These are phyloP conservation scores for Aspergillus bombycis DNA, from an alignment of 2,329 filamentous ascomycete species.

Conservation along the genomic window DNA sequence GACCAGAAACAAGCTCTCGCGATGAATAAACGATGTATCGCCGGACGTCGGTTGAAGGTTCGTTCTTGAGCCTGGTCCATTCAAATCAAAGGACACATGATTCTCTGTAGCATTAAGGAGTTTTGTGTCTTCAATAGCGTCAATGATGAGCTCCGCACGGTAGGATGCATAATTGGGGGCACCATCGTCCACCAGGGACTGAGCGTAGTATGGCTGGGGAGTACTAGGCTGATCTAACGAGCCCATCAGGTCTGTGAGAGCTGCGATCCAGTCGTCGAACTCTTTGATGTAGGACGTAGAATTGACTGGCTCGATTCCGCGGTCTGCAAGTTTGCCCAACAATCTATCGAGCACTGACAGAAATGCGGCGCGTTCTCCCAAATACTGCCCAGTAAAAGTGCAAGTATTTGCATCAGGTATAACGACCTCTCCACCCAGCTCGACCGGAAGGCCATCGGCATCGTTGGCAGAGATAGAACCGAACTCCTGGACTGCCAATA, in stretches of 20 bases:
- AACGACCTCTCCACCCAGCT: slow-evolving; percentile 2
- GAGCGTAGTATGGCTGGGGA: slow-evolving; percentile 9
- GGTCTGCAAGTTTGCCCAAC: background rate
- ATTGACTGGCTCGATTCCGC: background rate
- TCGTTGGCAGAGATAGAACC: background rate
- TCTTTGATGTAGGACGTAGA: background rate
- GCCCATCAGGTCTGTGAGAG: slow-evolving; percentile 13
- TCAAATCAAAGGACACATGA: slow-evolving; percentile 7
- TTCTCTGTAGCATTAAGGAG: background rate
- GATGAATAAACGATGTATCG: slow-evolving; percentile 4
- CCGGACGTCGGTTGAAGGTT: background rate
- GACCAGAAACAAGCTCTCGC: slow-evolving; percentile 2
- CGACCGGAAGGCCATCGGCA: slow-evolving; percentile 1
- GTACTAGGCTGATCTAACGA: background rate
- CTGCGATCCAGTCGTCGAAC: slow-evolving; percentile 5
- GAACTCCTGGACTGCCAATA: slow-evolving; percentile 7
- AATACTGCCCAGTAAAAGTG: slow-evolving; percentile 1
- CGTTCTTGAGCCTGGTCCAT: slow-evolving; percentile 1
- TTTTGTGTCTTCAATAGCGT: background rate
- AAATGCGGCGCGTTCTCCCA: slow-evolving; percentile 1
- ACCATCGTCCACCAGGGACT: slow-evolving; percentile 10
- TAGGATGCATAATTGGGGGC: background rate
- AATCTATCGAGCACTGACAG: background rate
- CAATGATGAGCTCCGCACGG: background rate
- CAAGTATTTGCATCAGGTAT: background rate